phyloP scores from a whole-genome alignment of 768 basidiomycete genomes.

The Boletus sensibilis region DNA sequence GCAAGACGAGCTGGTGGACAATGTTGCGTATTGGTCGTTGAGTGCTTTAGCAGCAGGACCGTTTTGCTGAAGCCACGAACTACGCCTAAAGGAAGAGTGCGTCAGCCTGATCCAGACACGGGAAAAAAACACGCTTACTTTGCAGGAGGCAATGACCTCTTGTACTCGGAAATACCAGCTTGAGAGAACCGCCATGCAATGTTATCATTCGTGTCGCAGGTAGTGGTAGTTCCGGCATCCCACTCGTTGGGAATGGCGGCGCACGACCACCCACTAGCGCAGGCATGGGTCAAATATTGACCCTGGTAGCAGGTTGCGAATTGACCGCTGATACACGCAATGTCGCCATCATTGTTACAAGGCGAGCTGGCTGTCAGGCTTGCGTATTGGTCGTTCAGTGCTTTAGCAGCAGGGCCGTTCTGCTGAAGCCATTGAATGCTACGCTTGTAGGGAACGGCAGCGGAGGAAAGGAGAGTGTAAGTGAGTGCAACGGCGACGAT shows the following conservation, averaged over 20 bases:
- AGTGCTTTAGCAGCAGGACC: slow-evolving; percentile 25
- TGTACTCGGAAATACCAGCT: slow-evolving; percentile 16
- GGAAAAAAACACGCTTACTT: background rate
- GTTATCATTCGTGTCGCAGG: slow-evolving; percentile 13
- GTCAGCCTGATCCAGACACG: background rate
- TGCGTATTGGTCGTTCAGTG: slow-evolving; percentile 23
- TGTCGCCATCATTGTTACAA: slow-evolving; percentile 18
- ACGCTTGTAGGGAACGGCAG: slow-evolving; percentile 19
- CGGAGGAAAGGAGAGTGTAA: slow-evolving; percentile 19
- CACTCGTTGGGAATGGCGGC: slow-evolving; percentile 28
- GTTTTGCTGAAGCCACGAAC: slow-evolving; percentile 22
- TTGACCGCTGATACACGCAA: slow-evolving; percentile 17
- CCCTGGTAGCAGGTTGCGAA: slow-evolving; percentile 17
- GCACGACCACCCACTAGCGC: slow-evolving; percentile 19
- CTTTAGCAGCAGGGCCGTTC: slow-evolving; percentile 26
- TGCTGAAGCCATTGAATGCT: slow-evolving; percentile 22
- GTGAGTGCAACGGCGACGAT: slow-evolving; percentile 10
- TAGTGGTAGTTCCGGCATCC: slow-evolving; percentile 20
- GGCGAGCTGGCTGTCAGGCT: slow-evolving; percentile 13
- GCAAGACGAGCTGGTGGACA: slow-evolving; percentile 20
- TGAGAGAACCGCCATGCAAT: slow-evolving; percentile 11
- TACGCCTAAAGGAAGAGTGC: slow-evolving; percentile 8
- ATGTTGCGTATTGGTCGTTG: slow-evolving; percentile 20
- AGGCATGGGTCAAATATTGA: slow-evolving; percentile 10
- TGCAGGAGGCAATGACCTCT: background rate